These are phyloP conservation scores for Aureobasidium sp. DNA, from an alignment of 2,329 filamentous ascomycete genomes.

Conservation along the genomic window DNA sequence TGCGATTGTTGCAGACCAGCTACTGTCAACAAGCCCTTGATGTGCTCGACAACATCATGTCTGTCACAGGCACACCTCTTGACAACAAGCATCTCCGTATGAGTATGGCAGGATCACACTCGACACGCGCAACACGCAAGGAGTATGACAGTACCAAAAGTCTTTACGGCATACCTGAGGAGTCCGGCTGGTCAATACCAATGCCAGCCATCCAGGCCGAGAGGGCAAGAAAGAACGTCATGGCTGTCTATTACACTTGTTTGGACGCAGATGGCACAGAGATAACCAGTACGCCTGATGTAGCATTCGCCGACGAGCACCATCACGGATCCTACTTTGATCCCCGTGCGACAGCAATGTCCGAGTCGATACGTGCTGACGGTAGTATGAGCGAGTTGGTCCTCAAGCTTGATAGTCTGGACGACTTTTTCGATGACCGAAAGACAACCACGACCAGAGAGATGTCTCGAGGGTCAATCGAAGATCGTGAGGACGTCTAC, in stretches of 20 bases:
- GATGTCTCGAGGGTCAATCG: constrained; percentile 17
- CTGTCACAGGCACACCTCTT: constrained; percentile 77
- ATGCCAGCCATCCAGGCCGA: constrained; percentile 84
- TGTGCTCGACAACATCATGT: constrained; percentile 91
- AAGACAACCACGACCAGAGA: constrained; percentile 18
- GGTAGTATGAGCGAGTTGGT: constrained; percentile 76
- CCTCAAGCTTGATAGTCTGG: constrained; percentile 45
- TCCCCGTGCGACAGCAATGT: constrained; percentile 77
- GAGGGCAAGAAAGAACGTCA: constrained; percentile 81
- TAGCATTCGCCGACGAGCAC: constrained; percentile 80
- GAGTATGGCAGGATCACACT: constrained; percentile 92
- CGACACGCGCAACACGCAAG: constrained; percentile 70
- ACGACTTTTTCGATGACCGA: constrained; percentile 47
- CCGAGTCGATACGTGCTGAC: constrained; percentile 58
- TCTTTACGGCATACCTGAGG: constrained; percentile 91
- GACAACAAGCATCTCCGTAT: constrained; percentile 92
- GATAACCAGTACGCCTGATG: constrained; percentile 65
- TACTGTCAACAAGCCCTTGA: constrained; percentile 87
- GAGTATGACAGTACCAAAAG: constrained; percentile 93
- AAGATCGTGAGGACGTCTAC: constrained; percentile 74
- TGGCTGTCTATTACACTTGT: constrained; percentile 93
- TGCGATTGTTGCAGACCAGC: constrained; percentile 83
- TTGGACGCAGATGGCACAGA: constrained; percentile 46
- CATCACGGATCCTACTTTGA: constrained; percentile 68
- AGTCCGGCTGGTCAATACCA: constrained; percentile 92